Evolutionary conservation across 2,329 filamentous ascomycete genomes (phyloP).

Genomic region (Lasiodiplodia theobromae): DNA sequence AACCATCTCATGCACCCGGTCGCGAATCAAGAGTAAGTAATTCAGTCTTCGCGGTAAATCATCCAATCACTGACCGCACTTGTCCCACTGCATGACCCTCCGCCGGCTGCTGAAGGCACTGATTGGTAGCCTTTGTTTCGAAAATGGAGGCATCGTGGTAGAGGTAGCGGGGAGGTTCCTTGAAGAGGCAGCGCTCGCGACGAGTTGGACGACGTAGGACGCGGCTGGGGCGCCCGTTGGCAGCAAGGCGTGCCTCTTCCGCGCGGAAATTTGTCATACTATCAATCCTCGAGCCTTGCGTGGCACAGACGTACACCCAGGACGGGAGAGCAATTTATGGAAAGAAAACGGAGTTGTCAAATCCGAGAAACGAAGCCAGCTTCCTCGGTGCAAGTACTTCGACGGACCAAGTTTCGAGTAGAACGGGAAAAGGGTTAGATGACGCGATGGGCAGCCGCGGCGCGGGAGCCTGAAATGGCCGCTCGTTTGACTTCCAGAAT

Average conservation of each 20-base stretch:
- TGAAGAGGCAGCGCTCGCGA: not conserved
- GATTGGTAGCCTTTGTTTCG: not conserved
- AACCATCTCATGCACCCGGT: not conserved
- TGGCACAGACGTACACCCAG: not conserved
- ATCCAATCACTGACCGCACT: not conserved
- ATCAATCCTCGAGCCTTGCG: constrained; percentile 3
- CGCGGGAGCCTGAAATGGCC: not conserved
- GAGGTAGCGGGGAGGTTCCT: not conserved
- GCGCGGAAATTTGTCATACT: constrained; percentile 7
- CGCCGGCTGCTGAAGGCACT: too few relatives aligned
- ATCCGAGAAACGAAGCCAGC: not conserved
- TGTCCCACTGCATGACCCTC: not conserved
- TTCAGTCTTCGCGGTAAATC: not conserved
- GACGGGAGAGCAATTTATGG: not conserved
- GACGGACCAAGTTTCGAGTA: not conserved
- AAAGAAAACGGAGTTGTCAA: not conserved
- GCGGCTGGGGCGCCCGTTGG: not conserved
- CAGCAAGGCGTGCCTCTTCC: not conserved
- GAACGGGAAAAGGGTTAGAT: not conserved
- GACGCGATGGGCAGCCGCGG: not conserved
- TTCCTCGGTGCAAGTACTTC: not conserved
- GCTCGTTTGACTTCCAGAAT: constrained; percentile 18
- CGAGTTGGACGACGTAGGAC: constrained; percentile 15
- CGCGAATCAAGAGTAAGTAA: not conserved
- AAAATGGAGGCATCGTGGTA: not conserved